Conservation (phyloP, 441 rosid genomes). For the Erysimum cheiri region DNA sequence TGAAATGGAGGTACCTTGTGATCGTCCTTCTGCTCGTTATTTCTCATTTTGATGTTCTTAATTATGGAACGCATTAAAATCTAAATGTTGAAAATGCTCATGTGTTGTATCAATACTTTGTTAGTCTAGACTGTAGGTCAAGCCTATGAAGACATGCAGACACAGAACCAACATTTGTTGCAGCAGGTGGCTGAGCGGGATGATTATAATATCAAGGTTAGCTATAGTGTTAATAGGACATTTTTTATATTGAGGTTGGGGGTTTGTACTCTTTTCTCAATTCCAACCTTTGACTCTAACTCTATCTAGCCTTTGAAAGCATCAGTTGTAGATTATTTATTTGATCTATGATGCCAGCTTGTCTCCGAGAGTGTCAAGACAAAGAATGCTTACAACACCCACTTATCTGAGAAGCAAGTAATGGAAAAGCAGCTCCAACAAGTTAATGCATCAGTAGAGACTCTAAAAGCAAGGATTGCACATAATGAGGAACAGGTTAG, state of each 20-base stretch:
- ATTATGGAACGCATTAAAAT: not conserved
- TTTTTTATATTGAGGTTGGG: conserved; percentile 1
- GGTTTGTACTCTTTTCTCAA: conserved; percentile 7
- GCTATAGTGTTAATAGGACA: conserved; percentile 31
- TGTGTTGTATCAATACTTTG: conserved; percentile 17
- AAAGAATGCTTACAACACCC: conserved; percentile 72
- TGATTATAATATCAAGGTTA: conserved; percentile 93
- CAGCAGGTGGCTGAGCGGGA: conserved; percentile 93
- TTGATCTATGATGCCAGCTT: conserved; percentile 62
- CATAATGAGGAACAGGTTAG: conserved; percentile 82
- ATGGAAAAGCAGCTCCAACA: conserved; percentile 81
- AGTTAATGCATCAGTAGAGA: conserved; percentile 63
- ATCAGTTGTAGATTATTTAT: conserved; percentile 6
- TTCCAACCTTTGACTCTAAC: conserved; percentile 23
- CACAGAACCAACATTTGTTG: conserved; percentile 87
- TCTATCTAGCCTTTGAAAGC: conserved; percentile 17
- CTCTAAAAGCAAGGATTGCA: conserved; percentile 64
- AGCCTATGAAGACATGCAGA: conserved; percentile 98
- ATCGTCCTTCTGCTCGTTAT: conserved; percentile 13
- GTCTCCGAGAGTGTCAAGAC: conserved; percentile 98
- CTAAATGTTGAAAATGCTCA: not conserved
- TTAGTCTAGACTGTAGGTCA: conserved; percentile 85
- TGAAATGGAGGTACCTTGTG: conserved; percentile 77
- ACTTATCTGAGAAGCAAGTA: conserved; percentile 85
- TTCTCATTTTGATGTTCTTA: conserved; percentile 19